These are phyloP conservation scores for Alternaria rosae DNA, from an alignment of 2,329 filamentous ascomycete genomes.

Conservation along the genomic window DNA sequence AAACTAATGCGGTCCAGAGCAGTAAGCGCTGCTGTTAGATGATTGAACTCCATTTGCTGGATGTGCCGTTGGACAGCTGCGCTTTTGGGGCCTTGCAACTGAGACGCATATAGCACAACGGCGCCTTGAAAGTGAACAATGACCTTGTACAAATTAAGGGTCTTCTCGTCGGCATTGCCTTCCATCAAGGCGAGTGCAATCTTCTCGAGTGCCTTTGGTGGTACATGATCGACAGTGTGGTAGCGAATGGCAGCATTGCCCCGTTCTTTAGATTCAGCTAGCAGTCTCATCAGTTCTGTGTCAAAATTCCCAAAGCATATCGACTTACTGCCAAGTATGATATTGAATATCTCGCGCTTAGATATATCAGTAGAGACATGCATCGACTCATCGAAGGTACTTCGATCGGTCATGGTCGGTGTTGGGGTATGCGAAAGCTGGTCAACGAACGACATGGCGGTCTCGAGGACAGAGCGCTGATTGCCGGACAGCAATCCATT, in stretches of 20 bases:
- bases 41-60: conserved; percentile 35
- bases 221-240: conserved; percentile 40
- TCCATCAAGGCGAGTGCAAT: conserved; percentile 42
- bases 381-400: conserved; percentile 35
- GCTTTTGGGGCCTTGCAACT: conserved; percentile 33
- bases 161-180: conserved; percentile 37
- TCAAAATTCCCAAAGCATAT: background rate
- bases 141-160: conserved; percentile 40
- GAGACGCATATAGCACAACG: conserved; percentile 33
- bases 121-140: conserved; percentile 43
- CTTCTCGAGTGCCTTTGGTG: conserved; percentile 37
- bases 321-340: conserved; percentile 35
- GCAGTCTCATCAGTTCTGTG: background rate
- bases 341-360: conserved; percentile 34
- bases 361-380: conserved; percentile 35
- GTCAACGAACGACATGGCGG: conserved; percentile 41
- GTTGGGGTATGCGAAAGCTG: conserved; percentile 35
- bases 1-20: conserved; percentile 41
- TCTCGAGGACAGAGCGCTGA: conserved; percentile 42
- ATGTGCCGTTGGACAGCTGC: conserved; percentile 34
- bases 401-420: conserved; percentile 30
- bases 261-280: conserved; percentile 28
- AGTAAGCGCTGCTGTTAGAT: conserved; percentile 40
- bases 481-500: conserved; percentile 35
- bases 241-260: conserved; percentile 28